These are phyloP conservation scores for Pseudocercospora fuligena DNA, from an alignment of 2,329 filamentous ascomycete species.

Conservation along the genomic window DNA sequence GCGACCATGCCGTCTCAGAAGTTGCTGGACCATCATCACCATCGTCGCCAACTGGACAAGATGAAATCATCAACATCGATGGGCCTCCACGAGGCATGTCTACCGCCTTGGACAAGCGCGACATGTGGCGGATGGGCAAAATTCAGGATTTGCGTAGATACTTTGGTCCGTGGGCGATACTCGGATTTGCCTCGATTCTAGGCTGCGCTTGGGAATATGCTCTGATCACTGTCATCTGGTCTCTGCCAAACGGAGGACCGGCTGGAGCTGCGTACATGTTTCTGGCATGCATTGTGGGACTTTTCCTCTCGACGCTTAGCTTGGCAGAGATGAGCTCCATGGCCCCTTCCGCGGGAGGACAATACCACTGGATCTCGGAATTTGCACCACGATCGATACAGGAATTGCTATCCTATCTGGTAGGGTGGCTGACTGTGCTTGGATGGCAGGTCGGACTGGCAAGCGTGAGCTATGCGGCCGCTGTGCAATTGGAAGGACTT, in stretches of 20 bases:
- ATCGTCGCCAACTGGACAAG: neutral
- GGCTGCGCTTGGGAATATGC: constrained; percentile 35
- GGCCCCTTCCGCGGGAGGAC: constrained; percentile 44
- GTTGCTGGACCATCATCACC: neutral
- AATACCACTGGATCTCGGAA: constrained; percentile 42
- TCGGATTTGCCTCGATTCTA: constrained; percentile 35
- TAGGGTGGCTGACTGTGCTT: constrained; percentile 46
- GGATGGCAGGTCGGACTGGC: constrained; percentile 47
- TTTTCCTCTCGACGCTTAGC: constrained; percentile 20
- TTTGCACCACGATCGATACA: constrained; percentile 46
- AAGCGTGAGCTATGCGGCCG: constrained; percentile 49
- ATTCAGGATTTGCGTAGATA: constrained; percentile 21
- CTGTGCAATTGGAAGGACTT: constrained; percentile 50
- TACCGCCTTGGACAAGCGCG: constrained; percentile 24
- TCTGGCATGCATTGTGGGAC: constrained; percentile 23
- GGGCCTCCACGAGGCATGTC: constrained; percentile 1
- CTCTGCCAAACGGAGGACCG: constrained; percentile 33
- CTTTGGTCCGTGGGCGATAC: neutral
- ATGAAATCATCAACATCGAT: neutral
- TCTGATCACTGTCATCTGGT: constrained; percentile 22
- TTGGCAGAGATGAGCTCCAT: constrained; percentile 31
- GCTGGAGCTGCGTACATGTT: constrained; percentile 29
- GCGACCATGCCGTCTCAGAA: constrained; percentile 7
- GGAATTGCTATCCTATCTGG: constrained; percentile 48
- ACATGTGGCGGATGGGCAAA: constrained; percentile 32